Base-by-base conservation (phyloP, 768 basidiomycete species). In the Psilocybe cyanescens region DNA sequence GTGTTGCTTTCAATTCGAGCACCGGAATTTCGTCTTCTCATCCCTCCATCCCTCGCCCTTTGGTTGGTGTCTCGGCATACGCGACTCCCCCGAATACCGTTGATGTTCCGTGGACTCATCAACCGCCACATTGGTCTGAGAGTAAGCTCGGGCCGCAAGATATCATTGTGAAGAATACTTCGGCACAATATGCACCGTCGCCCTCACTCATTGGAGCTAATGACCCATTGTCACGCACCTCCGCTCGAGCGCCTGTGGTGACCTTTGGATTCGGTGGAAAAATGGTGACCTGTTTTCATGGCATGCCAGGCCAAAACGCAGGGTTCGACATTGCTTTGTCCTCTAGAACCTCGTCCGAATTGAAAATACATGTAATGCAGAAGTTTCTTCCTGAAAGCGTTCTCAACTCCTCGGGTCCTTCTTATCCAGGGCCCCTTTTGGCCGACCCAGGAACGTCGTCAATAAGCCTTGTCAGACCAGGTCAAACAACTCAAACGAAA, bases 231-330 rank as follows among this genome's bases (percentile, higher is more conserved):
- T 87, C 89, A 30, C 85, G 93, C 47, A 87, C 89, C 4, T 80
- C 87, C 2, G 85, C 84, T 57, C 85, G 86, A 39, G 85, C 88
- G 8, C 96, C 96, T 0, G 80, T 97, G 30, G 79, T 96, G 57
- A 90, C 87, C 63, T 97, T 98, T 68, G 97, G 97, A 0, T 95
- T 96, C 68, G 95, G 95, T n/a, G 96, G 96, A 9, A 91, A 90
- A 69, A 68, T 98, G 59, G 83, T 96, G 8, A 89, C 93, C 7
- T 96, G 92, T 72, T 97, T 97, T 79, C 94, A 93, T 66, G 84
- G 85, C 31, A 81, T 85, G 55, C 77, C 83, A 11, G 83, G 85
- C 14, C 73, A 90, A 70, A 86, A 80, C 71, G 86, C 89, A 17
- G 89, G 91, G 46, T 89, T 93, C 71, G 90, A 94, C 72, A 86